A percentile compares a stretch with the other conserved stretches of the same genome.
These are phyloP conservation scores for Rossbeevera mucosa DNA, from an alignment of 768 basidiomycete species.

Conservation along the genomic window DNA sequence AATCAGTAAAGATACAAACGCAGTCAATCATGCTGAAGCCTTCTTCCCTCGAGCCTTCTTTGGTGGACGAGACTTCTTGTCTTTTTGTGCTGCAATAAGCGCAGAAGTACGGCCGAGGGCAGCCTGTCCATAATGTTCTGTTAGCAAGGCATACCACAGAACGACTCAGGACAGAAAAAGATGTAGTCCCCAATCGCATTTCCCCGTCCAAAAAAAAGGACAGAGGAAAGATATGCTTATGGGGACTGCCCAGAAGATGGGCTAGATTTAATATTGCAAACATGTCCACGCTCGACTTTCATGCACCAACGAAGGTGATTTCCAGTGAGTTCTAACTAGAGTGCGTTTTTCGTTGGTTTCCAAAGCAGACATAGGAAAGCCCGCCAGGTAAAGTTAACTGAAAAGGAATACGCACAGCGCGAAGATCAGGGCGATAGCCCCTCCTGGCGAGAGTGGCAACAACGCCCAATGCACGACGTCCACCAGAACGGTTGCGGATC, in stretches of 20 bases:
- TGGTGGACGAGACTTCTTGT: slow-evolving; percentile 59
- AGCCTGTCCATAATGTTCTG: slow-evolving; percentile 42
- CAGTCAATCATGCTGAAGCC: slow-evolving; percentile 23
- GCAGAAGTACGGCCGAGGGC: slow-evolving; percentile 75
- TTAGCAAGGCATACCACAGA: slow-evolving; percentile 48
- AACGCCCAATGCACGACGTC: slow-evolving; percentile 66
- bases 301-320: slow-evolving; percentile 48
- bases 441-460: slow-evolving; percentile 55
- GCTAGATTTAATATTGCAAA: slow-evolving; percentile 65
- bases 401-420: slow-evolving; percentile 52
- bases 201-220: slow-evolving; percentile 25
- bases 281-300: slow-evolving; percentile 93
- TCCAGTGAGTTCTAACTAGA: slow-evolving; percentile 94
- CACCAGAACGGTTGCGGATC: slow-evolving; percentile 66
- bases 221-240: slow-evolving; percentile 24
- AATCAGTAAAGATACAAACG: slow-evolving; percentile 25
- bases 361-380: neutral
- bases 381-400: neutral
- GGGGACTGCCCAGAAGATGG: slow-evolving; percentile 20
- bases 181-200: slow-evolving; percentile 29
- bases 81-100: slow-evolving; percentile 62
- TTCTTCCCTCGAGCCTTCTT: slow-evolving; percentile 77
- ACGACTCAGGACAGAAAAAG: slow-evolving; percentile 2
- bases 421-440: slow-evolving; percentile 76
- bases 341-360: slow-evolving; percentile 44